Evolutionary conservation across 179 eudicot species (phyloP).

Genomic region (Monotropa hypopitys): DNA sequence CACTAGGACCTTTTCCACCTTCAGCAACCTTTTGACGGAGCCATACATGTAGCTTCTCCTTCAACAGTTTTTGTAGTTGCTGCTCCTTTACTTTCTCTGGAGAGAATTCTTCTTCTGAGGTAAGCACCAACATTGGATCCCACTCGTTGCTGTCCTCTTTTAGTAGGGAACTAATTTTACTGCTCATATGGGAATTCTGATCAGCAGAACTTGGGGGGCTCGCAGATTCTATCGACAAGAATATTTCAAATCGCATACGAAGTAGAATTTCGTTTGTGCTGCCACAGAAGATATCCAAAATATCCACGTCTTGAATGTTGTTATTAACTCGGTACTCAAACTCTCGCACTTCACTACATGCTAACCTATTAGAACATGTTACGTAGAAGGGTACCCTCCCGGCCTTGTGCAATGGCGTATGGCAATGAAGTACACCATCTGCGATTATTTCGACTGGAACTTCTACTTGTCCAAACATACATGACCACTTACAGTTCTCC

Average conservation of each 20-base stretch:
- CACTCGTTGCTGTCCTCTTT: constrained; percentile 36
- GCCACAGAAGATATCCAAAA: constrained; percentile 17
- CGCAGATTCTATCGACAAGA: constrained; percentile 36
- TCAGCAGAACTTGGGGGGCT: constrained; percentile 14
- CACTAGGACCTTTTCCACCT: constrained; percentile 60
- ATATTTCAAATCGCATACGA: constrained; percentile 42
- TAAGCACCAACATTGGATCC: constrained; percentile 31
- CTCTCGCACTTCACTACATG: constrained; percentile 90
- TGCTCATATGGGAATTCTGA: constrained; percentile 20
- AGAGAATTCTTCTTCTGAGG: constrained; percentile 24
- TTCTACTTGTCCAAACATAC: constrained; percentile 92
- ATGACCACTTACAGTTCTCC: constrained; percentile 50
- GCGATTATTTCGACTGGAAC: constrained; percentile 66
- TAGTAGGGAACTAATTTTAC: constrained; percentile 33
- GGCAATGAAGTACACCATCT: constrained; percentile 67
- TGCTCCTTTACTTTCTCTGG: constrained; percentile 31
- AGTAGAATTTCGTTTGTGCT: constrained; percentile 32
- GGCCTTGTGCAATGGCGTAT: constrained; percentile 44
- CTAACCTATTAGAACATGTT: constrained; percentile 74
- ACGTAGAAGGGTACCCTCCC: constrained; percentile 76
- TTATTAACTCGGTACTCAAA: constrained; percentile 43
- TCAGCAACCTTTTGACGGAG: constrained; percentile 51
- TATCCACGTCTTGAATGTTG: constrained; percentile 22
- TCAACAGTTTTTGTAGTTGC: constrained; percentile 41
- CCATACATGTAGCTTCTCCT: constrained; percentile 58